A percentile compares a stretch with the other conserved stretches of the same genome.
These are phyloP conservation scores for Leptodontidium sp. DNA, from an alignment of 2,329 filamentous ascomycete species.

Conservation along the genomic window DNA sequence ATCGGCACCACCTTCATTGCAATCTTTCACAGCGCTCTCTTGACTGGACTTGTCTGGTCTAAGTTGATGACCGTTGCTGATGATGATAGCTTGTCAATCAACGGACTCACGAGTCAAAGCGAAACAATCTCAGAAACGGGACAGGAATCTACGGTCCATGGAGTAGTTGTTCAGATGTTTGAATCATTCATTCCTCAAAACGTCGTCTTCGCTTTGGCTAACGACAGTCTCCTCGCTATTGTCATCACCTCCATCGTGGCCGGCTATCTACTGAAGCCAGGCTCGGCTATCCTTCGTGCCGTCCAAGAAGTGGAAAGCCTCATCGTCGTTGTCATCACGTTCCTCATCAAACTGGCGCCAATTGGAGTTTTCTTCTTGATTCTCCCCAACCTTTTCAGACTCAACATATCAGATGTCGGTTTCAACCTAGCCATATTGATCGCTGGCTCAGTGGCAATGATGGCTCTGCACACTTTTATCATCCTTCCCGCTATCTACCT, in stretches of 20 bases:
- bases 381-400: constrained; percentile 22
- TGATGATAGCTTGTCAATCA: background rate
- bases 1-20: constrained; percentile 17
- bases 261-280: constrained; percentile 14
- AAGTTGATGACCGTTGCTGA: constrained; percentile 14
- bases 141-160: background rate
- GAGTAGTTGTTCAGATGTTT: constrained; percentile 17
- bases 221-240: constrained; percentile 18
- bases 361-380: constrained; percentile 25
- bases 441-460: constrained; percentile 9
- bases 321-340: constrained; percentile 15
- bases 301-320: constrained; percentile 14
- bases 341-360: constrained; percentile 18
- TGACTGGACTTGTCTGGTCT: constrained; percentile 17
- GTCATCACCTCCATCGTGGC: constrained; percentile 12
- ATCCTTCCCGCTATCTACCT: constrained; percentile 16
- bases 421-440: constrained; percentile 16
- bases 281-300: constrained; percentile 9
- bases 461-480: constrained; percentile 14
- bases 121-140: constrained; percentile 3
- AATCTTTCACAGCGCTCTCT: constrained; percentile 20
- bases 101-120: background rate
- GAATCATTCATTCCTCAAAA: constrained; percentile 23
- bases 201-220: constrained; percentile 18
- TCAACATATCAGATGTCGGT: constrained; percentile 17